Evolutionary conservation across 2,329 filamentous ascomycete genomes (phyloP), one percentile per base, ranked within the genome.

Genomic region (Colletotrichum agaves): DNA sequence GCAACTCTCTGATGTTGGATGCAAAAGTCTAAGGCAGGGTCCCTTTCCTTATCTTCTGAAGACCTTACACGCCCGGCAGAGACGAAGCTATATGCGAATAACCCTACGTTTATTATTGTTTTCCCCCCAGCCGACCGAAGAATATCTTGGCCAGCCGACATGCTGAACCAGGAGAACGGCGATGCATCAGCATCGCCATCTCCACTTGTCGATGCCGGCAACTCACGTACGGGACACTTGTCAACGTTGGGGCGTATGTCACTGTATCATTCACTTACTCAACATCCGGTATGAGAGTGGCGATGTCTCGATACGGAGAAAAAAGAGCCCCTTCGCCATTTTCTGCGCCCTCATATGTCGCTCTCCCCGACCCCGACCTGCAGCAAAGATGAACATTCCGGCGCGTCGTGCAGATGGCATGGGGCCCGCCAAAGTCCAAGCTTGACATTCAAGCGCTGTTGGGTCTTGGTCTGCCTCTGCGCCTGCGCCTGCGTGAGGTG

Each of bases 1-100:
- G 61, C 46, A 44, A 60, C 61, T 64, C 65, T 67, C 46, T 63
- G 65, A 65, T 68, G 61, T 55, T 65, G 61, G 53, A 49, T 60
- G 19, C 61, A 59, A 55, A 55, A 53, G 39, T 52, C 43, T 53
- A 52, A 43, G 31, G 55, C 53, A 68, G 23, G 47, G 61, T 37
- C 59, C 59, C 50, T 49, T 12, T 39, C 49, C 53, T 39, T 57
- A 33, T 55, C 37, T 10, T n/a, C 15, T n/a, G n/a, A n/a, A n/a
- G n/a, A 44, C 50, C 57, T 23, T 17, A 21, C 6, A 39, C 50
- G 33, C 17, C 50, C 33, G 39, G 41, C 43, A 11, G 27, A 43
- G 11, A 23, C 33, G n/a, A 17, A 12, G 7, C 39, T 58, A 46
- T 13, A 46, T 33, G 17, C 41, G 23, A 35, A 5, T 41, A 12